phyloP scores from a whole-genome alignment of 2,329 filamentous ascomycete genomes.

The Capronia americana region DNA sequence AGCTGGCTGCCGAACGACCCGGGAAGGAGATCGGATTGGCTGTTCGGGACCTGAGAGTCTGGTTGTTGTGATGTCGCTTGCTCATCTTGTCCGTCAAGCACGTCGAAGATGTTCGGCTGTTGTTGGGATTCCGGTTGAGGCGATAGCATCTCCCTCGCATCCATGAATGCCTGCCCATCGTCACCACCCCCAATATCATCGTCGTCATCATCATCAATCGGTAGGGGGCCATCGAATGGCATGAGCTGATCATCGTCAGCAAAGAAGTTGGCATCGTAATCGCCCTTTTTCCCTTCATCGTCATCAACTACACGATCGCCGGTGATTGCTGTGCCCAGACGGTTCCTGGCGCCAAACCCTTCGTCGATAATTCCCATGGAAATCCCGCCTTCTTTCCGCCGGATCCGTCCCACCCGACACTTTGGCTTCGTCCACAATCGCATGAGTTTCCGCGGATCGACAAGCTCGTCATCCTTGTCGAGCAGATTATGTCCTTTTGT shows the following conservation, averaged over 20 bases:
- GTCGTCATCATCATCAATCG: conserved; percentile 53
- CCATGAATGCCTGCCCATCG: conserved; percentile 50
- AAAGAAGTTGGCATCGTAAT: conserved; percentile 98
- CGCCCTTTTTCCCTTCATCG: conserved; percentile 65
- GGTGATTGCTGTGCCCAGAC: conserved; percentile 58
- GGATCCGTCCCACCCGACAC: conserved; percentile 72
- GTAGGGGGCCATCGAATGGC: conserved; percentile 53
- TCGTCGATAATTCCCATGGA: conserved; percentile 85
- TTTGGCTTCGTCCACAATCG: conserved; percentile 94
- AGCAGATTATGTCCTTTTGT: conserved; percentile 91
- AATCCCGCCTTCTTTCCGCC: conserved; percentile 52
- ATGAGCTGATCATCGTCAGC: conserved; percentile 66
- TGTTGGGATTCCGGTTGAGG: conserved; percentile 43
- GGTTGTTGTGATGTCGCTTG: conserved; percentile 20
- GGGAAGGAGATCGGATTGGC: conserved; percentile 46
- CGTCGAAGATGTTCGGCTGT: conserved; percentile 25
- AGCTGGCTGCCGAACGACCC: conserved; percentile 68
- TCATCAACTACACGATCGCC: conserved; percentile 46
- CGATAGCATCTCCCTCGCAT: conserved; percentile 57
- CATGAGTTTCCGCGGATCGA: conserved; percentile 89
- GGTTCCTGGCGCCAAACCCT: conserved; percentile 82
- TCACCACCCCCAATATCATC: conserved; percentile 24
- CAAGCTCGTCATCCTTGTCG: conserved; percentile 91
- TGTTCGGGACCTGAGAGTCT: conserved; percentile 10
- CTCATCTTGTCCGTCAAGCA: conserved; percentile 25